Evolutionary conservation across 208 protist species (phyloP).

Genomic region (Acanthamoeba lenticulata): DNA sequence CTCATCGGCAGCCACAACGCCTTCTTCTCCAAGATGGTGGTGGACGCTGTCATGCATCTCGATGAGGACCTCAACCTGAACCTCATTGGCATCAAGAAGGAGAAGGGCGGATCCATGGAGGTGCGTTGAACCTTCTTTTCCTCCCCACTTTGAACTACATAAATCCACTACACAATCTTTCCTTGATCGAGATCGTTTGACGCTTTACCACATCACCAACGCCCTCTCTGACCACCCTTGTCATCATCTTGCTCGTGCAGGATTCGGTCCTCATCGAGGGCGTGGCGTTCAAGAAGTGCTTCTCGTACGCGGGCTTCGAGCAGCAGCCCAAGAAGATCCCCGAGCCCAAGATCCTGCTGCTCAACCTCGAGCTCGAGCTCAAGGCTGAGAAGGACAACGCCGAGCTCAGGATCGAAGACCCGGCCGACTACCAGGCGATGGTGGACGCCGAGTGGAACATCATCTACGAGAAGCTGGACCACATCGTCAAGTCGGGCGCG

Average conservation of each 20-base stretch:
- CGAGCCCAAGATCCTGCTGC: slow-evolving; percentile 97
- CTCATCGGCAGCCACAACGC: slow-evolving; percentile 96
- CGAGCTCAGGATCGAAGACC: slow-evolving; percentile 98
- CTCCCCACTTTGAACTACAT: no score
- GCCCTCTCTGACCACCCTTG: no score
- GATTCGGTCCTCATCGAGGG: slow-evolving; percentile 99
- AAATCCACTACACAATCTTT: no score
- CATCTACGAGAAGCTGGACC: slow-evolving; percentile 99
- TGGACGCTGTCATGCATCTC: slow-evolving; percentile 96
- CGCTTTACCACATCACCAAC: no score
- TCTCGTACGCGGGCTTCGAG: slow-evolving; percentile 99
- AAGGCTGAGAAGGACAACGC: slow-evolving; percentile 99
- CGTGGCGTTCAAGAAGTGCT: slow-evolving; percentile 99
- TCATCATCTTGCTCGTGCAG: slow-evolving; percentile 81
- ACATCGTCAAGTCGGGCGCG: slow-evolving; percentile 97
- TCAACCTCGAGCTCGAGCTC: slow-evolving; percentile 99
- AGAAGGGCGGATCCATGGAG: slow-evolving; percentile 97
- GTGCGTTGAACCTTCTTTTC: slow-evolving; percentile 41
- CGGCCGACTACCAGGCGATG: slow-evolving; percentile 99
- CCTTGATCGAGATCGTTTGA: no score
- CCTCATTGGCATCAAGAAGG: slow-evolving; percentile 99
- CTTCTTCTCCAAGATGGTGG: slow-evolving; percentile 99
- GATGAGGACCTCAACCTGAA: slow-evolving; percentile 98
- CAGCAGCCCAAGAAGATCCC: slow-evolving; percentile 99
- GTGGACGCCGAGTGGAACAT: slow-evolving; percentile 99